Evolutionary conservation across 257 asterid genomes (phyloP), one percentile per base, ranked within the genome.

Genomic region (Ilex asprella): DNA sequence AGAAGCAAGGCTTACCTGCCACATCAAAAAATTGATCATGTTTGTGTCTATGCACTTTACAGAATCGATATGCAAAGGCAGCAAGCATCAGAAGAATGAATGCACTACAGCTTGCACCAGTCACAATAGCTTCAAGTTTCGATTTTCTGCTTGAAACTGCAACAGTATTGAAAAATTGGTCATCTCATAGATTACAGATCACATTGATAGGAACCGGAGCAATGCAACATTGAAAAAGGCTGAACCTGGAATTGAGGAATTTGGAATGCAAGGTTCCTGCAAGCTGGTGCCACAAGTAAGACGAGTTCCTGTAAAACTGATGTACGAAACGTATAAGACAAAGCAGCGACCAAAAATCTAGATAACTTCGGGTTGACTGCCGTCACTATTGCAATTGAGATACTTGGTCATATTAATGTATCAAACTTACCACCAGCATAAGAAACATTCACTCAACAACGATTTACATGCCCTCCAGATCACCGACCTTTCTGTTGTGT

Each of bases 291-390:
- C 94, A 61, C 96, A 91, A 30, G 70, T 70, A 49, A 91, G 94
- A 72, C 29, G 77, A 63, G 91, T 91, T 54, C 75, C 87, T 58
- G 94, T 80, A 72, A 88, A 91, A 75, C 98, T 91, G 89, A 66
- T 41, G 61, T 2, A 62, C 56, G 32, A 30, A 54, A 63, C 49
- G 27, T 58, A 64, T 27, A 49, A 53, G 66, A 58, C n/a, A 43
- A 47, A 63, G 7, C 16, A 16, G 59, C 66, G 31, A n/a, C 21
- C 53, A 3, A 21, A 14, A 1, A 2, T 39, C 7, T 35, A 21
- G 41, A 35, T 35, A 35, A 35, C 41, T 35, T 35, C 41, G 8
- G 41, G 41, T 35, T 35, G 41, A 35, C 41, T 35, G 5, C 41
- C 8, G 8, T 35, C 41, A 35, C 5, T 35, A 35, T 35, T 35